Base-by-base conservation (phyloP, 2,329 filamentous ascomycete genomes). In the Catunica adiposa region DNA sequence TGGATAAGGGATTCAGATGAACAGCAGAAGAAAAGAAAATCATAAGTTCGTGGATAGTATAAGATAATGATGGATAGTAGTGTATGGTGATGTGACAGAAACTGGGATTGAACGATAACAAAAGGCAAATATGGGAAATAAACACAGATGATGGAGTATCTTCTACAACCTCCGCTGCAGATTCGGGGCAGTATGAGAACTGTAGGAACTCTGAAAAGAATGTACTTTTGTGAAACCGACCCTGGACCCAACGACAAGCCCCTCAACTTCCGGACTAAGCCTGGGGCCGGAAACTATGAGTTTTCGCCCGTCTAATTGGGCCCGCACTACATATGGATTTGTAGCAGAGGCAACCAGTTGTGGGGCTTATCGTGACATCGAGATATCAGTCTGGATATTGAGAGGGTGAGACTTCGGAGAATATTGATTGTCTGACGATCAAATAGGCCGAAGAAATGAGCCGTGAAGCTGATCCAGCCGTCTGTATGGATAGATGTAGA, bases 401-500 rank as follows among this genome's bases (percentile, higher is more conserved):
- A 34, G 29, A 34, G 29, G 5, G 11, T 34, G 29, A 5, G 11
- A 5, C 11, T 5, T 34, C 29, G 5, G 5, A 5, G 29, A 11
- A 11, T 34, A 11, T 34, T 34, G 29, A 11, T 34, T 11, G 11
- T 34, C 29, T 5, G 29, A 11, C n/a, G n/a, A n/a, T n/a, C n/a
- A n/a, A n/a, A n/a, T n/a, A n/a, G n/a, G n/a, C n/a, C n/a, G 31
- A 54, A 44, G 15, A 29, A 44, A n/a, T 11, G 17, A 54, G 53
- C 53, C 22, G 53, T 48, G 53, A 23, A 54, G 53, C 53, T 54
- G 31, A 47, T 54, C 44, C 53, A 54, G 25, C 44, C 53, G 53
- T 47, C 53, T 37, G 25, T 48, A 54, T 54, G 23, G 40, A 47
- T 37, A 3, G 40, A 47, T 14, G 42, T 44, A 31, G 23, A 34